Evolutionary conservation across 371 early-diverging fungal genomes (phyloP).

Genomic region (Funneliformis caledonium): DNA sequence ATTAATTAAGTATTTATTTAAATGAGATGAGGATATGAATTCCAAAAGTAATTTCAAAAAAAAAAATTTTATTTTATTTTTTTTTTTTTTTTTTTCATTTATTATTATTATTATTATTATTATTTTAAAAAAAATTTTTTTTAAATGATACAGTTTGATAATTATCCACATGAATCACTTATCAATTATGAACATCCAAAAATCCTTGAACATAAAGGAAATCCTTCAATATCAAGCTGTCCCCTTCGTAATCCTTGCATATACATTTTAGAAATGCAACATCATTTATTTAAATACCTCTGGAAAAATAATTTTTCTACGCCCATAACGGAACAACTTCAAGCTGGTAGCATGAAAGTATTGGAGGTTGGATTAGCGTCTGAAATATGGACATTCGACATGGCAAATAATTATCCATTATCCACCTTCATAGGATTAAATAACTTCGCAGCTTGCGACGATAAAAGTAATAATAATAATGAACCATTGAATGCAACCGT

Average conservation of each 20-base stretch:
- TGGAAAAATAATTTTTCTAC: slow-evolving; percentile 18
- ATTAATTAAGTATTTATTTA: no score
- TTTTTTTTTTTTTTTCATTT: no score
- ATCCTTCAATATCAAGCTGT: not conserved
- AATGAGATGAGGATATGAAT: no score
- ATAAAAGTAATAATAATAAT: no score
- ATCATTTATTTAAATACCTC: slow-evolving; percentile 10
- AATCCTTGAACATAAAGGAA: not conserved
- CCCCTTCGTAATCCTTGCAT: not conserved
- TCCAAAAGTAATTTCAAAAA: no score
- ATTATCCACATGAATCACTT: no score
- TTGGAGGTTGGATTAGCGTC: not conserved
- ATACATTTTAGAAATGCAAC: slow-evolving; percentile 15
- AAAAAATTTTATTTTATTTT: no score
- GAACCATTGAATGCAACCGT: slow-evolving; percentile 3
- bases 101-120: no score
- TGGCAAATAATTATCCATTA: slow-evolving; percentile 6
- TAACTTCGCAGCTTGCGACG: not conserved
- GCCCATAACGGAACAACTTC: not conserved
- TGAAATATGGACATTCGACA: slow-evolving; percentile 17
- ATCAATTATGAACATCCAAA: not conserved
- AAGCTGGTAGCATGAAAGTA: not conserved
- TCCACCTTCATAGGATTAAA: slow-evolving; percentile 17
- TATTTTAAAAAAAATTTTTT: no score
- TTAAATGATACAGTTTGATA: no score